Conservation (phyloP, 768 basidiomycete species). For the Naganishia kalamii region DNA sequence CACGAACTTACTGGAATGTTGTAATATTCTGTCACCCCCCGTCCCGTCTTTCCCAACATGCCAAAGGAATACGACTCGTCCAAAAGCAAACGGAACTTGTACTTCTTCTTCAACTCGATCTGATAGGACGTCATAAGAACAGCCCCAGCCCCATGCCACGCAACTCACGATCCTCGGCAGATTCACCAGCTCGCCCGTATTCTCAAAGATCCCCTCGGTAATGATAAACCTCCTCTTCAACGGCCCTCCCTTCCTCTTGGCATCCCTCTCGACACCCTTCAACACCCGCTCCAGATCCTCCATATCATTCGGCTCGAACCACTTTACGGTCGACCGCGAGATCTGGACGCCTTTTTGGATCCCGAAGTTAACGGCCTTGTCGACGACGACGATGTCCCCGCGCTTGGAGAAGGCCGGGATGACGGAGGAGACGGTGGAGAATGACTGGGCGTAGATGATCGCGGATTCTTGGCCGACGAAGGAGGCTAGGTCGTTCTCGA, state of each 20-base stretch:
- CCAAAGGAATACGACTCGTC: constrained; percentile 95
- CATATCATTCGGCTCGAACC: constrained; percentile 95
- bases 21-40: constrained; percentile 89
- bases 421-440: constrained; percentile 83
- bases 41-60: constrained; percentile 81
- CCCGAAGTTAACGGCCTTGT: constrained; percentile 89
- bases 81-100: constrained; percentile 89
- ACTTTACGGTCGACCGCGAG: constrained; percentile 79
- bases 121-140: constrained; percentile 38
- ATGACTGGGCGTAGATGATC: constrained; percentile 91
- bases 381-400: constrained; percentile 95
- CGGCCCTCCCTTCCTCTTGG: constrained; percentile 70
- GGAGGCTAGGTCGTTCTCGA: constrained; percentile 81
- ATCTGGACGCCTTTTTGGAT: constrained; percentile 95
- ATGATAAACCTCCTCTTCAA: constrained; percentile 90
- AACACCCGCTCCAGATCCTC: constrained; percentile 84
- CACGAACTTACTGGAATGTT: constrained; percentile 68
- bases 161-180: constrained; percentile 76
- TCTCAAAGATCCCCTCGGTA: constrained; percentile 94
- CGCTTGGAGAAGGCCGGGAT: constrained; percentile 97
- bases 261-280: constrained; percentile 74
- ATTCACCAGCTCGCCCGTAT: constrained; percentile 85
- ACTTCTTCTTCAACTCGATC: constrained; percentile 90
- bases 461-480: constrained; percentile 82
- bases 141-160: background rate